Evolutionary conservation across 768 basidiomycete species (phyloP).

Genomic region (Pleurotus cornucopiae): DNA sequence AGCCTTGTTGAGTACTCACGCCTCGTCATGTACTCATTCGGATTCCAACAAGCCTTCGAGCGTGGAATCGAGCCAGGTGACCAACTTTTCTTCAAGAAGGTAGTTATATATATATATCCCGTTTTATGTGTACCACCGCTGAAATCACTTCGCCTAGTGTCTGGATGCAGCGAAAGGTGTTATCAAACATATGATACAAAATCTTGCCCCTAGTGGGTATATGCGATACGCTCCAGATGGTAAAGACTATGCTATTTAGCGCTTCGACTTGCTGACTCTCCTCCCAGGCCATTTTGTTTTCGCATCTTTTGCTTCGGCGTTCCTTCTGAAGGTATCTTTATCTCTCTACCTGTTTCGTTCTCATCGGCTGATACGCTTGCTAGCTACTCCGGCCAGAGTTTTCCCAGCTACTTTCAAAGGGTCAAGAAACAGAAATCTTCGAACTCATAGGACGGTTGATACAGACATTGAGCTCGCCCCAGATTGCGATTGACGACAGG

Average conservation of each 20-base stretch:
- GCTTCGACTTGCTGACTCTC: background rate
- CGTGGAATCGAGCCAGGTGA: constrained; percentile 62
- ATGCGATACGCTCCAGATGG: constrained; percentile 81
- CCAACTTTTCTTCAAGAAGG: constrained; percentile 65
- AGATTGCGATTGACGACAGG: constrained; percentile 76
- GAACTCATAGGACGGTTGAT: constrained; percentile 70
- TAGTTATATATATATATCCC: constrained; percentile 19
- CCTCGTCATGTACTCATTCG: constrained; percentile 84
- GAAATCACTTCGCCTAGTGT: constrained; percentile 39
- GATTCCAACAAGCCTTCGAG: constrained; percentile 79
- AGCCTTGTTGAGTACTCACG: constrained; percentile 76
- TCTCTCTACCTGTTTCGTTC: background rate
- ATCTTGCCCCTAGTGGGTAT: constrained; percentile 65
- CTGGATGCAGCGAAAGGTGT: constrained; percentile 67
- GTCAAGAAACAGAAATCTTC: constrained; percentile 67
- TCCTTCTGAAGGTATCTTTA: constrained; percentile 65
- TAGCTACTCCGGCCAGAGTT: constrained; percentile 76
- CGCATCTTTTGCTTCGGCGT: constrained; percentile 77
- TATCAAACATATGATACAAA: constrained; percentile 60
- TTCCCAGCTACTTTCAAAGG: constrained; percentile 52
- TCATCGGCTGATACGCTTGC: background rate
- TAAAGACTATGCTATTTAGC: constrained; percentile 19
- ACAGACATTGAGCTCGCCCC: constrained; percentile 63
- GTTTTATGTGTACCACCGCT: background rate
- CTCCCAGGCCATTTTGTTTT: constrained; percentile 68